Conservation (phyloP, 139 green algal genomes). For the Yamagishiella unicocca region DNA sequence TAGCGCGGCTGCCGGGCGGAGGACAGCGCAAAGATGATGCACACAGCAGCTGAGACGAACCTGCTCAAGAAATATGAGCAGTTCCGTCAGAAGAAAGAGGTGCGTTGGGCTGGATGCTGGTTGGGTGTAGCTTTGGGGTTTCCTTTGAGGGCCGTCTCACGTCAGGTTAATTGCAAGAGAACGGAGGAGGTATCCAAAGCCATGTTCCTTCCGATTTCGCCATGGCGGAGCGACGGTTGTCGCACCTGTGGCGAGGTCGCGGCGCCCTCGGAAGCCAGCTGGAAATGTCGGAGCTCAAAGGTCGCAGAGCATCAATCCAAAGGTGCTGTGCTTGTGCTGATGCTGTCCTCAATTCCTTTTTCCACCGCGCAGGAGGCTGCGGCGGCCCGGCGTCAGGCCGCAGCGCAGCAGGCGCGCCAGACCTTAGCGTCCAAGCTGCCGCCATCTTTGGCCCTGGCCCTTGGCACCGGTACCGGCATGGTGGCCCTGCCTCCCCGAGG, state of each 20-base stretch:
- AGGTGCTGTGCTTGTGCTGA: no score
- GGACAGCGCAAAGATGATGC: conserved; percentile 8
- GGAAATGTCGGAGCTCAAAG: no score
- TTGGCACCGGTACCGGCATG: background rate
- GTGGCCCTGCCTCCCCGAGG: background rate
- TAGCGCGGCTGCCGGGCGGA: conserved; percentile 20
- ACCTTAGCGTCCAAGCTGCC: conserved; percentile 37
- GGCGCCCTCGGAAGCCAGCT: no score
- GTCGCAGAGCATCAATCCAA: no score
- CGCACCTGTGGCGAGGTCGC: no score
- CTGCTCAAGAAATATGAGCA: conserved; percentile 14
- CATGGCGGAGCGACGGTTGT: no score
- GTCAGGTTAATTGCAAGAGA: no score
- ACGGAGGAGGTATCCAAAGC: no score
- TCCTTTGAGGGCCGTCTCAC: no score
- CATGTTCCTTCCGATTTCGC: no score
- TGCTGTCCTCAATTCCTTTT: no score
- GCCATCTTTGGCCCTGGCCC: background rate
- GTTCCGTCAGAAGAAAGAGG: conserved; percentile 24
- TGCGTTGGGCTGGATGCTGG: background rate
- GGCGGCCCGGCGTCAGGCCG: background rate
- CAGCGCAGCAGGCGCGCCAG: conserved; percentile 21
- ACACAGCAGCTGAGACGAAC: conserved; percentile 8
- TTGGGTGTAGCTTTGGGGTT: conserved; percentile 21
- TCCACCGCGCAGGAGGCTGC: conserved; percentile 25